Percentiles rank a stretch among this genome's conserved stretches.
phyloP scores from a whole-genome alignment of 495 filamentous ascomycete species.

The Cercophora newfieldiana region DNA sequence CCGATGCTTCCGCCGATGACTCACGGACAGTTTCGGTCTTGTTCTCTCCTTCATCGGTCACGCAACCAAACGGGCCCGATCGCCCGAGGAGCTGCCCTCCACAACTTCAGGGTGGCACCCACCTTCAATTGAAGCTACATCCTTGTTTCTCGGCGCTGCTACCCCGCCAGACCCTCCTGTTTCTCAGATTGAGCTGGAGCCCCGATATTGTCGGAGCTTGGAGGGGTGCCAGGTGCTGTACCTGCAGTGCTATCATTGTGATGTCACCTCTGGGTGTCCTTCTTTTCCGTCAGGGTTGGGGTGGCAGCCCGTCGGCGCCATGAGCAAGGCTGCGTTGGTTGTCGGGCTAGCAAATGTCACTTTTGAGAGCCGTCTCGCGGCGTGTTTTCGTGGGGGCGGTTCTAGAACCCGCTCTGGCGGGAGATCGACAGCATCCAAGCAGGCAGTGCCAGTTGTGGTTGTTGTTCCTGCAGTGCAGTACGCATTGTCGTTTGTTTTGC shows the following conservation, averaged over 20 bases:
- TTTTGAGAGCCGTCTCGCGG: background rate
- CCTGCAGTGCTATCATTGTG: background rate
- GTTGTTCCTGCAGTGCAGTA: background rate
- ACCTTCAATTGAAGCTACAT: background rate
- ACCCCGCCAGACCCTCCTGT: background rate
- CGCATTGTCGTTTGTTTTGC: too few relatives aligned
- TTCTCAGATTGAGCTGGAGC: background rate
- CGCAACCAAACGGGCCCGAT: background rate
- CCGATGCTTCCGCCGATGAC: background rate
- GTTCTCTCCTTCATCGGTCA: background rate
- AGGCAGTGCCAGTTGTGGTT: background rate
- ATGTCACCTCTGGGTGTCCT: background rate
- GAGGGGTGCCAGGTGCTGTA: background rate
- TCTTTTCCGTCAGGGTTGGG: background rate
- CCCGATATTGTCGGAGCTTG: background rate
- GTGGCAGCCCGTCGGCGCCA: background rate
- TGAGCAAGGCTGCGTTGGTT: background rate
- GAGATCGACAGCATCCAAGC: conserved; percentile 11
- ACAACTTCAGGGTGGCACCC: background rate
- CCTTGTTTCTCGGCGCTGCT: background rate
- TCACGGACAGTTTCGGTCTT: background rate
- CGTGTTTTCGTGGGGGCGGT: background rate
- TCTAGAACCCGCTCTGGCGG: background rate
- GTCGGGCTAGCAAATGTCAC: background rate
- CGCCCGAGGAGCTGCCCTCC: background rate